phyloP scores from a whole-genome alignment of 2,329 filamentous ascomycete species.

The Fusarium chaquense region DNA sequence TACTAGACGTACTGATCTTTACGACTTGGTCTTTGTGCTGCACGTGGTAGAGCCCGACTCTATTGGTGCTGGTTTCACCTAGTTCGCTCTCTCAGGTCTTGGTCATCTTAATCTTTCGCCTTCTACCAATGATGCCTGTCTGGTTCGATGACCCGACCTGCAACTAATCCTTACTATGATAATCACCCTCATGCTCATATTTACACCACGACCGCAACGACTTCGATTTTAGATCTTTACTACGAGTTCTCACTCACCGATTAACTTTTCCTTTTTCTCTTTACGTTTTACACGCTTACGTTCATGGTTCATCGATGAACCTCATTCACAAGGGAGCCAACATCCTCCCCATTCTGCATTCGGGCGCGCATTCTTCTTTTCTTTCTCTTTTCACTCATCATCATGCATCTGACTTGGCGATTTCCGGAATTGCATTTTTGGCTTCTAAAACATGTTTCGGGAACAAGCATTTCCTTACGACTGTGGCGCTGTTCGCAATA shows the following conservation, averaged over 20 bases:
- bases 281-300: constrained; percentile 40
- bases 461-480: constrained; percentile 32
- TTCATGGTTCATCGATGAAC: constrained; percentile 36
- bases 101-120: constrained; percentile 28
- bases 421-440: constrained; percentile 36
- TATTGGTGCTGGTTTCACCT: constrained; percentile 47
- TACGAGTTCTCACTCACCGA: constrained; percentile 43
- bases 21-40: constrained; percentile 46
- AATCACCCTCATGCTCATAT: constrained; percentile 44
- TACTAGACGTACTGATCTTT: constrained; percentile 60
- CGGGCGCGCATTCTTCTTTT: constrained; percentile 41
- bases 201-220: constrained; percentile 48
- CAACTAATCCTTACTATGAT: constrained; percentile 34
- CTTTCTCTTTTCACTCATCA: constrained; percentile 28
- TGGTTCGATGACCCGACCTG: constrained; percentile 19
- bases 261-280: constrained; percentile 33
- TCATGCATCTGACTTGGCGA: constrained; percentile 40
- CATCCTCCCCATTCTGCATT: constrained; percentile 37
- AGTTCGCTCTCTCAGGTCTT: constrained; percentile 40
- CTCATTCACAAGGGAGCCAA: constrained; percentile 37
- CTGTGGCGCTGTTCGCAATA: constrained; percentile 38
- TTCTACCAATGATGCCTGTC: constrained; percentile 32
- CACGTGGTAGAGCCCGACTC: constrained; percentile 43
- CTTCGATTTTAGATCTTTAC: constrained; percentile 46
- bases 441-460: constrained; percentile 43